phyloP scores from a whole-genome alignment of 176 grass and related monocot species.

The Bothriochloa decipiens region DNA sequence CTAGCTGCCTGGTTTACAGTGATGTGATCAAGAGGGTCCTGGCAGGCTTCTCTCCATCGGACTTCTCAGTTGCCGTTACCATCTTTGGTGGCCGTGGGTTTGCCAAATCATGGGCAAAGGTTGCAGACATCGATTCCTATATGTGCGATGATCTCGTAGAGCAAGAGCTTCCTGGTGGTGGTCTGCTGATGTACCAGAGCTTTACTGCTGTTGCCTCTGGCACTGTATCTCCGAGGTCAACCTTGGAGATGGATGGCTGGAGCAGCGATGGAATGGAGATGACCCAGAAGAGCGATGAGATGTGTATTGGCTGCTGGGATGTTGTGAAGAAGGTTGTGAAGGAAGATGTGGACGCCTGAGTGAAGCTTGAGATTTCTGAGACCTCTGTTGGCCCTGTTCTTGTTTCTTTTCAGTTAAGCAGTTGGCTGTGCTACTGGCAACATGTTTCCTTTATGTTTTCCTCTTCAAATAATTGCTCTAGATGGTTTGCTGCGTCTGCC shows the following conservation, averaged over 20 bases:
- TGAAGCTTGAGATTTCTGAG: constrained; percentile 43
- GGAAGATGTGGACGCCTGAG: constrained; percentile 41
- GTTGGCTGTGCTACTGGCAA: constrained; percentile 51
- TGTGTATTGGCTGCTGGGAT: constrained; percentile 25
- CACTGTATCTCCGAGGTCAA: constrained; percentile 55
- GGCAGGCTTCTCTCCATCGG: constrained; percentile 57
- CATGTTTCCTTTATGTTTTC: constrained; percentile 27
- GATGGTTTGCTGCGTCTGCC: constrained; percentile 82
- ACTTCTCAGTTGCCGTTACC: constrained; percentile 83
- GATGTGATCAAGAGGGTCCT: constrained; percentile 69
- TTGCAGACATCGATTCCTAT: constrained; percentile 51
- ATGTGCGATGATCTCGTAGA: constrained; percentile 48
- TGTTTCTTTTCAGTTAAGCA: constrained; percentile 57
- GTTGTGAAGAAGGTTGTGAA: neutral
- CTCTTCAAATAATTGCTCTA: constrained; percentile 59
- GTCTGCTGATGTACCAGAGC: constrained; percentile 78
- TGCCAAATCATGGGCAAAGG: constrained; percentile 66
- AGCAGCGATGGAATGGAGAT: constrained; percentile 44
- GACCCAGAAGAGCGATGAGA: neutral
- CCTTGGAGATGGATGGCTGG: constrained; percentile 60
- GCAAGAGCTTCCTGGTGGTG: constrained; percentile 65
- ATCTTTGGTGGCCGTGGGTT: constrained; percentile 62
- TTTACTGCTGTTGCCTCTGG: constrained; percentile 53
- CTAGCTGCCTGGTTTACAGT: constrained; percentile 49
- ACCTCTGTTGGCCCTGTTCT: constrained; percentile 32